These are phyloP conservation scores for Aspergillus tanneri DNA, from an alignment of 2,329 filamentous ascomycete genomes.

Conservation along the genomic window DNA sequence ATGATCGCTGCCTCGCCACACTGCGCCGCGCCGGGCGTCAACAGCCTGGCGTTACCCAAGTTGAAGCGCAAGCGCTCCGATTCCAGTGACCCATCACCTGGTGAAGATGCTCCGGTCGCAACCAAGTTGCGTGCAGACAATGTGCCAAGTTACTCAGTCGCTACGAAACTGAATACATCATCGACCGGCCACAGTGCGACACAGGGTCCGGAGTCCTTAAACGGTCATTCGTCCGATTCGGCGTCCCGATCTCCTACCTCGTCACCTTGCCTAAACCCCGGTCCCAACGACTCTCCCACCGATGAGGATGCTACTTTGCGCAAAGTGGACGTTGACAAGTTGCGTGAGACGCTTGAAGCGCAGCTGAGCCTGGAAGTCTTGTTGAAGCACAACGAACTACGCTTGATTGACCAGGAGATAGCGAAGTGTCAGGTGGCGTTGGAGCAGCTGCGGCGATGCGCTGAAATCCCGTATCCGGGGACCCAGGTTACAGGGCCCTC, in stretches of 20 bases:
- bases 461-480: constrained; percentile 85
- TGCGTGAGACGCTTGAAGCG: constrained; percentile 73
- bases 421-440: constrained; percentile 92
- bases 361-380: constrained; percentile 90
- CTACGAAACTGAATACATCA: constrained; percentile 9
- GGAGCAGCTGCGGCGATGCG: constrained; percentile 89
- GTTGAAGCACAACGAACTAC: constrained; percentile 89
- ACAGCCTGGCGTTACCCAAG: constrained; percentile 40
- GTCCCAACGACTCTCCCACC: constrained; percentile 13
- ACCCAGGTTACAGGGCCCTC: constrained; percentile 60
- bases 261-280: constrained; percentile 6
- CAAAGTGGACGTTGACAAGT: constrained; percentile 45
- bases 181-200: constrained; percentile 15
- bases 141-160: constrained; percentile 14
- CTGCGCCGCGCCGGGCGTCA: constrained; percentile 32
- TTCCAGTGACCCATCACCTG: constrained; percentile 43
- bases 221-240: constrained; percentile 13
- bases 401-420: constrained; percentile 91
- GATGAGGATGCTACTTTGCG: constrained; percentile 20
- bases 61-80: constrained; percentile 60
- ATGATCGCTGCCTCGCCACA: constrained; percentile 42
- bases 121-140: constrained; percentile 36
- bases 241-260: constrained; percentile 1
- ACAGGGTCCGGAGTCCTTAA: constrained; percentile 11
- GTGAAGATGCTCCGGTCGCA: constrained; percentile 29